Evolutionary conservation across 352 stramenopile genomes (phyloP).

Genomic region (Vaucheria bursata): DNA sequence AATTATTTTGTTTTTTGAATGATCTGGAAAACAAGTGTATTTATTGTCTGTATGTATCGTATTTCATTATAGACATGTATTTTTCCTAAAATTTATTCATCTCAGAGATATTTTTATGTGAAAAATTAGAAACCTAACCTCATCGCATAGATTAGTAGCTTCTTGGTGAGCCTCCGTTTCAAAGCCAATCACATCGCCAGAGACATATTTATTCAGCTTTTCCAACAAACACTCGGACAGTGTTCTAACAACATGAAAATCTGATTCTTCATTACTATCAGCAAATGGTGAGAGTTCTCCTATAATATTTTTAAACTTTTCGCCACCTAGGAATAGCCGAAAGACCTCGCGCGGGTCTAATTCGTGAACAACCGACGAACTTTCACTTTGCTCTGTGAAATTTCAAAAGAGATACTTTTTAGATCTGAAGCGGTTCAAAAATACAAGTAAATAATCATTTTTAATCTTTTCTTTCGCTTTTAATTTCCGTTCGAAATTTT

Average conservation of each 20-base stretch:
- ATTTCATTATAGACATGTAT: background rate
- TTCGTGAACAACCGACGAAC: background rate
- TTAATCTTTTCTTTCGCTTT: too few relatives aligned
- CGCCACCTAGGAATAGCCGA: slow-evolving; percentile 27
- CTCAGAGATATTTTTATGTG: background rate
- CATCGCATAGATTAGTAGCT: slow-evolving; percentile 19
- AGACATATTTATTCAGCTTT: slow-evolving; percentile 31
- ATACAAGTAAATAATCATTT: too few relatives aligned
- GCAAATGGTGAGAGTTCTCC: slow-evolving; percentile 21
- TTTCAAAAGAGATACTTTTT: too few relatives aligned
- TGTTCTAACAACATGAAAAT: background rate
- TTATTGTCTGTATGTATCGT: background rate
- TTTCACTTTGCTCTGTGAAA: too few relatives aligned
- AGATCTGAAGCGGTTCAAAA: too few relatives aligned
- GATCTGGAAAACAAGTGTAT: background rate
- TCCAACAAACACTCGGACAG: slow-evolving; percentile 12
- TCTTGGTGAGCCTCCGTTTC: slow-evolving; percentile 28
- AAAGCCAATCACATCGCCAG: slow-evolving; percentile 18
- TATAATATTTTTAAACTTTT: slow-evolving; percentile 43
- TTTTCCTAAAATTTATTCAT: background rate
- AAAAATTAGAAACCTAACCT: too few relatives aligned
- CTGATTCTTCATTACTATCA: background rate
- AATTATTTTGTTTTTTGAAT: background rate
- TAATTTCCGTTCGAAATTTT: too few relatives aligned
- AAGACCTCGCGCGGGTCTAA: slow-evolving; percentile 24